A percentile compares a stretch with the other conserved stretches of the same genome.
These are phyloP conservation scores for Torulaspora franciscae DNA, from an alignment of 805 yeast species.

Conservation along the genomic window DNA sequence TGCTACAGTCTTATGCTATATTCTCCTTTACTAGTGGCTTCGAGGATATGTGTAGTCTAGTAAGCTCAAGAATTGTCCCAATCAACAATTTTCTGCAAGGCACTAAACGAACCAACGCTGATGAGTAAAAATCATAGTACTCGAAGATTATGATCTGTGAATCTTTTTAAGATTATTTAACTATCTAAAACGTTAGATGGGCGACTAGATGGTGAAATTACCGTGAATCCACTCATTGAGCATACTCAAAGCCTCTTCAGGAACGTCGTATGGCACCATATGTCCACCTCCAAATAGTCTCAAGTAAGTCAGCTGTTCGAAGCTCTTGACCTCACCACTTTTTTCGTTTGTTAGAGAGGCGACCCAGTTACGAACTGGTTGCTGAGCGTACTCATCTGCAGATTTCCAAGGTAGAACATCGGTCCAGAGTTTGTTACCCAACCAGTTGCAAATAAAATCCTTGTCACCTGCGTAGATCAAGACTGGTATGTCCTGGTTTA, in stretches of 20 bases:
- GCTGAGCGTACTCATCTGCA: conserved; percentile 47
- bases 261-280: conserved; percentile 92
- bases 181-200: neutral
- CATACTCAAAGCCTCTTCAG: conserved; percentile 71
- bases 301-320: conserved; percentile 69
- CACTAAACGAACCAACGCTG: neutral
- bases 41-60: too few species aligned
- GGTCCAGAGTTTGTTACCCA: conserved; percentile 88
- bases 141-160: too few species aligned
- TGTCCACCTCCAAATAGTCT: conserved; percentile 90
- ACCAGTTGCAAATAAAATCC: conserved; percentile 95
- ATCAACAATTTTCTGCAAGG: conserved; percentile 4
- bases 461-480: conserved; percentile 93
- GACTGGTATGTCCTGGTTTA: conserved; percentile 73
- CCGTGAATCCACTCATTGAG: conserved; percentile 81
- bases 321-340: conserved; percentile 67
- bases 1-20: neutral
- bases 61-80: neutral
- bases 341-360: conserved; percentile 41
- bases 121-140: neutral
- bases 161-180: neutral
- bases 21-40: too few species aligned
- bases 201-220: conserved; percentile 40
- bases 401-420: conserved; percentile 65
- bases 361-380: conserved; percentile 44